Evolutionary conservation across 2,329 filamentous ascomycete genomes (phyloP).

Genomic region (Dendrostoma leiphaemia): DNA sequence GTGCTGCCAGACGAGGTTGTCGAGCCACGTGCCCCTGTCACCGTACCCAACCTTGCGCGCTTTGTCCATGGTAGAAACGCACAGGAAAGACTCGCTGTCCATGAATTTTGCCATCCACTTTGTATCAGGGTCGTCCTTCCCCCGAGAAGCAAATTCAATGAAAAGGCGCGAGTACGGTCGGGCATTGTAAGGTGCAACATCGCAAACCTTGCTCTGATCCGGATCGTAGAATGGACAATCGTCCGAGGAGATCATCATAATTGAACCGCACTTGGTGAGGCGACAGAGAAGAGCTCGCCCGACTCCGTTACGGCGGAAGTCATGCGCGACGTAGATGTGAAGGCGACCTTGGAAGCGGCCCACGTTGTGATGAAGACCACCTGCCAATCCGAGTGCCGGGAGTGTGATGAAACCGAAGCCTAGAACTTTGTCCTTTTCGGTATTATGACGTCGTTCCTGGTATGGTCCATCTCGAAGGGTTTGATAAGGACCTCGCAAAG

Average conservation of each 20-base stretch:
- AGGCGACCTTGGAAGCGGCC: constrained; percentile 13
- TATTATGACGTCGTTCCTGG: not conserved
- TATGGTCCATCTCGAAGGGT: not conserved
- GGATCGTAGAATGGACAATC: constrained; percentile 9
- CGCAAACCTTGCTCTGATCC: not conserved
- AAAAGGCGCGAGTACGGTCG: constrained; percentile 14
- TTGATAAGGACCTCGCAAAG: not conserved
- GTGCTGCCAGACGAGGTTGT: constrained; percentile 12
- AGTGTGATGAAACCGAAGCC: constrained; percentile 15
- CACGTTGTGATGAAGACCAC: constrained; percentile 3
- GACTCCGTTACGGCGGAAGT: constrained; percentile 12
- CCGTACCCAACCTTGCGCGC: constrained; percentile 8
- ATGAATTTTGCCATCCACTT: constrained; percentile 10
- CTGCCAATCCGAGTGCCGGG: constrained; percentile 4
- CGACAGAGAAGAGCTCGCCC: constrained; percentile 13
- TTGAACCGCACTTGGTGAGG: constrained; percentile 12
- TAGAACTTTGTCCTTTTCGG: constrained; percentile 3
- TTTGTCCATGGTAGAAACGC: constrained; percentile 8
- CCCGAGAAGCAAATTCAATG: constrained; percentile 9
- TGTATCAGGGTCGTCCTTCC: constrained; percentile 9
- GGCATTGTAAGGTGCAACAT: not conserved
- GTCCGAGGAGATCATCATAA: not conserved
- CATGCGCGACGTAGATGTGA: constrained; percentile 14
- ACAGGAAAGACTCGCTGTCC: constrained; percentile 2
- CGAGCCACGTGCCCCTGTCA: constrained; percentile 1